phyloP scores from a whole-genome alignment of 75 land plant genomes.

The Sequoiadendron giganteum region DNA sequence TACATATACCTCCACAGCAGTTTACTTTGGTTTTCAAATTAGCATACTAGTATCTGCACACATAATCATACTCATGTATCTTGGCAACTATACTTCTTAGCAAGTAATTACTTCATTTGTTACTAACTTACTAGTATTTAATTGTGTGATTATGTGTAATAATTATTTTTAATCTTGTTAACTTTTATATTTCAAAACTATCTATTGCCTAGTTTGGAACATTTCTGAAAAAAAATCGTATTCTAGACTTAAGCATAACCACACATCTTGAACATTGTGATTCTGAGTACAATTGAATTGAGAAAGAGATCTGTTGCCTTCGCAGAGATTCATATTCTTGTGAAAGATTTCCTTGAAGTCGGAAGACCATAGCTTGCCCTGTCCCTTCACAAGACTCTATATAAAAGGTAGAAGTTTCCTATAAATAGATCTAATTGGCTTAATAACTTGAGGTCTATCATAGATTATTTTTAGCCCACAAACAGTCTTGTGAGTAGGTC shows the following conservation, averaged over 20 bases:
- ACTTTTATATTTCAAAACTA: background rate
- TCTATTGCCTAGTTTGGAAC: background rate
- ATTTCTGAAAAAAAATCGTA: background rate
- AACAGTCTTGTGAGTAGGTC: background rate
- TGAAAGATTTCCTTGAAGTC: background rate
- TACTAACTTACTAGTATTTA: background rate
- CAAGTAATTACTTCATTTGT: too few relatives aligned
- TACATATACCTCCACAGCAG: too few relatives aligned
- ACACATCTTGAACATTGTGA: background rate
- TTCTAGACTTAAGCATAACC: background rate
- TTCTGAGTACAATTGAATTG: background rate
- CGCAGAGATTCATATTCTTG: background rate
- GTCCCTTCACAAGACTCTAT: background rate
- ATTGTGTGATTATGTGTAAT: background rate
- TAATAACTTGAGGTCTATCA: background rate
- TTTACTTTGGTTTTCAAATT: too few relatives aligned
- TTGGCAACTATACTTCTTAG: too few relatives aligned
- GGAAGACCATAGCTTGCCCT: background rate
- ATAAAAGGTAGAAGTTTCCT: background rate
- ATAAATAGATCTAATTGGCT: background rate
- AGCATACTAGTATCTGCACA: too few relatives aligned
- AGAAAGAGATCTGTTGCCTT: background rate
- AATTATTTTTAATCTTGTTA: background rate
- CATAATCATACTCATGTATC: too few relatives aligned
- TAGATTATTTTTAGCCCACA: background rate